Percentiles rank a stretch among this genome's conserved stretches.
phyloP scores from a whole-genome alignment of 805 yeast genomes.

The Saccharomycopsis babjevae region DNA sequence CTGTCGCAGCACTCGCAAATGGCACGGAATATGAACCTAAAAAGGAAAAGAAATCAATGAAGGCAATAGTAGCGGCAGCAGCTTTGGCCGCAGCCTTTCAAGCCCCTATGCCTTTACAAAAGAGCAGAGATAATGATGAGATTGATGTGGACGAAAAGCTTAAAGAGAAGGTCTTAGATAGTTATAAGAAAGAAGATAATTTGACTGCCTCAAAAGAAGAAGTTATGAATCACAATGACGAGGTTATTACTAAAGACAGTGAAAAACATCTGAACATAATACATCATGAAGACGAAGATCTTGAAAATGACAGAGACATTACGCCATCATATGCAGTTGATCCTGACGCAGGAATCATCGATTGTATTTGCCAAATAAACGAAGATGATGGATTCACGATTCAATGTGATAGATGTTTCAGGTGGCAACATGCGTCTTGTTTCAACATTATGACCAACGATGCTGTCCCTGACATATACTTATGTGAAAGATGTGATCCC shows the following conservation, averaged over 20 bases:
- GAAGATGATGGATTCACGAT: conserved; percentile 92
- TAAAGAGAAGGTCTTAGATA: background rate
- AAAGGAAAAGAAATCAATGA: conserved; percentile 22
- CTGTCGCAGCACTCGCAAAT: conserved; percentile 13
- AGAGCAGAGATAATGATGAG: background rate
- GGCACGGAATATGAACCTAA: conserved; percentile 6
- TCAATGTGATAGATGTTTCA: conserved; percentile 84
- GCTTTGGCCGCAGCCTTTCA: conserved; percentile 78
- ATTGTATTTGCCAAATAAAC: conserved; percentile 79
- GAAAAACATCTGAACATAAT: conserved; percentile 6
- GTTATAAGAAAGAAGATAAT: conserved; percentile 1
- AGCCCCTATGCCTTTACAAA: conserved; percentile 48
- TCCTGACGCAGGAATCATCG: conserved; percentile 76
- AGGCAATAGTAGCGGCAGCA: conserved; percentile 71
- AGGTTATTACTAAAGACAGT: background rate
- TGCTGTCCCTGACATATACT: conserved; percentile 73
- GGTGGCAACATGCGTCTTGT: conserved; percentile 96
- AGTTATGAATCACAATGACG: background rate
- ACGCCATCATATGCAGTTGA: conserved; percentile 49
- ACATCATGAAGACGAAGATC: background rate
- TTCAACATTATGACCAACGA: conserved; percentile 64
- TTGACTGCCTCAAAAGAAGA: background rate
- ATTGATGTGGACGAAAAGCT: background rate
- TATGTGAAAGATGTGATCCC: conserved; percentile 69
- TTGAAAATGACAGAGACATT: conserved; percentile 16